These are phyloP conservation scores for Claviceps humidiphila DNA, from an alignment of 2,329 filamentous ascomycete genomes.

Conservation along the genomic window DNA sequence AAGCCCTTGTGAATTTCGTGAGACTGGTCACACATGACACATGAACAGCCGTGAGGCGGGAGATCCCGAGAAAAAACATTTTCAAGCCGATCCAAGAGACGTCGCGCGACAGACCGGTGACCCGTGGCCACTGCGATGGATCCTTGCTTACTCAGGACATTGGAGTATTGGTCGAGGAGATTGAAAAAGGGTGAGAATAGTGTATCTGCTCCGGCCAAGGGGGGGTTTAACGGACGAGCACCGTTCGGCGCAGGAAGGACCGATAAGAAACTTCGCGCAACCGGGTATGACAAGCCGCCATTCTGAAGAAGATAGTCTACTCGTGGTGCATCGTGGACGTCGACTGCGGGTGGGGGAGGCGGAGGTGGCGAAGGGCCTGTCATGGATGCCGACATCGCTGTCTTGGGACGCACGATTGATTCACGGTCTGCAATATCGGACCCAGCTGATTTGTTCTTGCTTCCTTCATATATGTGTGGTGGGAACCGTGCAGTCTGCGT, in stretches of 20 bases:
- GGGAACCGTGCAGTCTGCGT: conserved; percentile 41
- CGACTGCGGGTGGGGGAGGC: conserved; percentile 53
- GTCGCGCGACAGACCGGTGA: conserved; percentile 84
- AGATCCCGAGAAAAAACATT: conserved; percentile 91
- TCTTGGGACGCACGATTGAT: conserved; percentile 20
- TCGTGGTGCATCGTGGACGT: conserved; percentile 57
- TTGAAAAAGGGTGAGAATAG: conserved; percentile 75
- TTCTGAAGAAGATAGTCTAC: conserved; percentile 90
- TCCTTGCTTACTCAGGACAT: conserved; percentile 69
- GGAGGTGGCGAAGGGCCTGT: conserved; percentile 29
- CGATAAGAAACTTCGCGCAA: conserved; percentile 62
- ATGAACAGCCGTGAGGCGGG: conserved; percentile 71
- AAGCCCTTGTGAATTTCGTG: conserved; percentile 56
- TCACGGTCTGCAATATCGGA: conserved; percentile 22
- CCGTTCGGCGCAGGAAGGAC: conserved; percentile 45
- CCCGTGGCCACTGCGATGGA: conserved; percentile 92
- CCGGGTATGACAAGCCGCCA: conserved; percentile 60
- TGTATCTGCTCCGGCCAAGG: conserved; percentile 53
- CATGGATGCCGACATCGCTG: conserved; percentile 24
- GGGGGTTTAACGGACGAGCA: conserved; percentile 47
- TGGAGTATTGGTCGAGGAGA: conserved; percentile 73
- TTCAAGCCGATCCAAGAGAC: conserved; percentile 78
- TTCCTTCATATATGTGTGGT: conserved; percentile 26
- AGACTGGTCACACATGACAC: conserved; percentile 62
- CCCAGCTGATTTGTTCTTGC: conserved; percentile 22